Percentiles rank a stretch among this genome's conserved stretches.
These are phyloP conservation scores for Aspergillus sp. DNA, from an alignment of 2,329 filamentous ascomycete species.

Conservation along the genomic window DNA sequence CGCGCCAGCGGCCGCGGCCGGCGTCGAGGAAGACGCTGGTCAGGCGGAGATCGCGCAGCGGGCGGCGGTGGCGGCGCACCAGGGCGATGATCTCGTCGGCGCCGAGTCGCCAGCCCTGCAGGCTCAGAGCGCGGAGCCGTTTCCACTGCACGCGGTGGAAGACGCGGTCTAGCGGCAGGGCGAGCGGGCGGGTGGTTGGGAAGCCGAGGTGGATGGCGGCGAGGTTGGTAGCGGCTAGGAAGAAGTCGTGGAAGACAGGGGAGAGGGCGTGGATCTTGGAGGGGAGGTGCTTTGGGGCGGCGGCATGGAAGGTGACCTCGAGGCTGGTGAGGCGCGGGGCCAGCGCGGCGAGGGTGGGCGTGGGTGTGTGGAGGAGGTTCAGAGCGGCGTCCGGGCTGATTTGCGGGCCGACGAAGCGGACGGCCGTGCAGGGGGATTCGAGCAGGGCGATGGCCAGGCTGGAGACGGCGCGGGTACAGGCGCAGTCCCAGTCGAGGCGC, in stretches of 20 bases:
- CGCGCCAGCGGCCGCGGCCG: constrained; percentile 56
- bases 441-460: constrained; percentile 58
- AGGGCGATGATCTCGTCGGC: constrained; percentile 60
- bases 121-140: constrained; percentile 60
- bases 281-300: constrained; percentile 49
- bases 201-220: constrained; percentile 65
- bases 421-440: constrained; percentile 54
- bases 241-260: constrained; percentile 55
- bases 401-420: constrained; percentile 61
- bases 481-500: constrained; percentile 59
- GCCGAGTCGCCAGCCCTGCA: constrained; percentile 62
- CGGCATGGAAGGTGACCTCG: constrained; percentile 62
- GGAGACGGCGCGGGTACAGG: constrained; percentile 60
- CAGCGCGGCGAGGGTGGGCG: constrained; percentile 48
- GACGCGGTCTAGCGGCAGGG: constrained; percentile 57
- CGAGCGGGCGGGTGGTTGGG: constrained; percentile 55
- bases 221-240: constrained; percentile 58
- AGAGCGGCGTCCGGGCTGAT: constrained; percentile 60
- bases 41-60: constrained; percentile 58
- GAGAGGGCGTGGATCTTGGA: constrained; percentile 58
- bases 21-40: constrained; percentile 60
- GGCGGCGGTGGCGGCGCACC: constrained; percentile 54
- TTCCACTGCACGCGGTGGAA: constrained; percentile 63
- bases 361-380: constrained; percentile 47
- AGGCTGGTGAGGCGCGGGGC: constrained; percentile 59